These are phyloP conservation scores for Fraxinus angustifolia DNA, from an alignment of 305 asterid genomes.

Conservation along the genomic window DNA sequence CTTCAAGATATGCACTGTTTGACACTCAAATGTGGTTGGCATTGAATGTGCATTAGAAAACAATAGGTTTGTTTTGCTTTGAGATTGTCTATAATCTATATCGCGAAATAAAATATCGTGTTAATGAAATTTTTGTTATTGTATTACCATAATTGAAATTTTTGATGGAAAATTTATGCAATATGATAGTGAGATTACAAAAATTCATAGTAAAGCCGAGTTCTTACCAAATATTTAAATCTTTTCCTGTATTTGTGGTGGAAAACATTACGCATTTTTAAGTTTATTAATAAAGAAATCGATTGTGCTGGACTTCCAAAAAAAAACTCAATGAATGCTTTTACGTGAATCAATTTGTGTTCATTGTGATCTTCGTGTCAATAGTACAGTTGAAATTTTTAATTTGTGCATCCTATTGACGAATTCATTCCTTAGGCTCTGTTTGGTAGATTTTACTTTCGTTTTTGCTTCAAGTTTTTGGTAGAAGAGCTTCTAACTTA, in stretches of 20 bases:
- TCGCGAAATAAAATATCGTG: neutral
- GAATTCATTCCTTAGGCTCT: neutral
- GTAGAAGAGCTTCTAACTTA: too few species aligned
- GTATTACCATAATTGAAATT: neutral
- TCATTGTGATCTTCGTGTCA: neutral
- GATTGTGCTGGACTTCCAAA: neutral
- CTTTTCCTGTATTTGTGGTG: neutral
- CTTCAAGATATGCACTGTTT: neutral
- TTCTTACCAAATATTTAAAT: neutral
- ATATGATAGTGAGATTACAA: neutral
- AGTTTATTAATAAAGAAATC: neutral
- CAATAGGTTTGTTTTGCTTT: neutral
- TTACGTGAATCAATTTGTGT: neutral
- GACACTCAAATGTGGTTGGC: constrained; percentile 20
- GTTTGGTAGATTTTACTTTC: neutral
- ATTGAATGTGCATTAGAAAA: constrained; percentile 22
- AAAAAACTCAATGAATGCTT: neutral
- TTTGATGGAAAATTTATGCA: neutral
- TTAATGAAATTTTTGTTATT: neutral
- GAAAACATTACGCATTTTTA: neutral
- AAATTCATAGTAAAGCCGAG: neutral
- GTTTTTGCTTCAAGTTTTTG: too few species aligned
- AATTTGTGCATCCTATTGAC: neutral
- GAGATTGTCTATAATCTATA: neutral
- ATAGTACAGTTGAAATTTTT: neutral